These are phyloP conservation scores for Colletotrichum tamarilloi DNA, from an alignment of 2,329 filamentous ascomycete species.

Conservation along the genomic window DNA sequence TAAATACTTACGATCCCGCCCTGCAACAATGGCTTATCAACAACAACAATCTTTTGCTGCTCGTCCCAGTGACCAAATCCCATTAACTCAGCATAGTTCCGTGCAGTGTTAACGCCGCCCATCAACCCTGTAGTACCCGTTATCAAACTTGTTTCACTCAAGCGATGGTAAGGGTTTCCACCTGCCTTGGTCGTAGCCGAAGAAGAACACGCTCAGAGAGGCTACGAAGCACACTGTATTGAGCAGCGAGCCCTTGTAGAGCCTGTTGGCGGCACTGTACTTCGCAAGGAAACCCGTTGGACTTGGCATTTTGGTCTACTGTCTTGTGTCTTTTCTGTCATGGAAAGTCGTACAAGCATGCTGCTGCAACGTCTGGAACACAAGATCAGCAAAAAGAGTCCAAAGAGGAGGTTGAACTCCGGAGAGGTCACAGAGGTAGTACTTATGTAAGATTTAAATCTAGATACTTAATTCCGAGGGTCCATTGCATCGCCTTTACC, in stretches of 20 bases:
- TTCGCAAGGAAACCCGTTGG: constrained; percentile 3
- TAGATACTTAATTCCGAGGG: neutral
- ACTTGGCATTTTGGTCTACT: neutral
- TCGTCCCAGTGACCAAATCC: constrained; percentile 69
- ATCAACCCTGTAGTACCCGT: constrained; percentile 53
- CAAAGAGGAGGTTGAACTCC: no score
- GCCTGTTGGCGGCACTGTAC: constrained; percentile 56
- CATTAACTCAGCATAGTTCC: constrained; percentile 74
- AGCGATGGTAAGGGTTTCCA: no score
- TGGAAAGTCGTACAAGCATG: no score
- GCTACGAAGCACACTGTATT: constrained; percentile 72
- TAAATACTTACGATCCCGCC: constrained; percentile 65
- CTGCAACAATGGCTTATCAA: constrained; percentile 64
- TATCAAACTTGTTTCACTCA: no score
- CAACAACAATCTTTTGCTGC: constrained; percentile 58
- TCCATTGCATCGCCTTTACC: neutral
- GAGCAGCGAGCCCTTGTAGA: constrained; percentile 67
- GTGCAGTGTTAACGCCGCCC: constrained; percentile 75
- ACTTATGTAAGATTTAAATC: neutral
- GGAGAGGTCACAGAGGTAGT: neutral
- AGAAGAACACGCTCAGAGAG: constrained; percentile 75
- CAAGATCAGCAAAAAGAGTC: neutral
- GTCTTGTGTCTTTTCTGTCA: neutral
- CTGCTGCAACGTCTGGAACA: neutral
- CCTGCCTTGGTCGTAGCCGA: constrained; percentile 61